Evolutionary conservation across 202 grass and related monocot genomes (phyloP).

Genomic region (Schoenoplectus tabernaemontani): DNA sequence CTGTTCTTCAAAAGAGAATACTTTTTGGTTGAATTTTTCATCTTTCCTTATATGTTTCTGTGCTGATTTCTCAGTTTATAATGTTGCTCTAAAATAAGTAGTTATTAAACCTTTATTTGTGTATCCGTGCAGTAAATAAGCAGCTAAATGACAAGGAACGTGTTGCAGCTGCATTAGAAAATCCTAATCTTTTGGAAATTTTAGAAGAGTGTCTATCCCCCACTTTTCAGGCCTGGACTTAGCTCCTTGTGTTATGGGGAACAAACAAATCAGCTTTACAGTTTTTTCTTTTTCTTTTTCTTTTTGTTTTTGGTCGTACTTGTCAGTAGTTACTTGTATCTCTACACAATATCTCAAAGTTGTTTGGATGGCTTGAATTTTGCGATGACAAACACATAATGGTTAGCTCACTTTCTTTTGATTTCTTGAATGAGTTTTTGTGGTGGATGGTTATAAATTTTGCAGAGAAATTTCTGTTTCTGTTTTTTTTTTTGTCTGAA

Average conservation of each 20-base stretch:
- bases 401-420: neutral
- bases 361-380: neutral
- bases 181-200: conserved; percentile 61
- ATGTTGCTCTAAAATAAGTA: neutral
- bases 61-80: neutral
- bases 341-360: neutral
- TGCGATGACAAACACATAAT: neutral
- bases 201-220: conserved; percentile 74
- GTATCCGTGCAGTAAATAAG: conserved; percentile 66
- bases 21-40: neutral
- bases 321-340: neutral
- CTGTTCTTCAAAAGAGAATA: neutral
- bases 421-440: neutral
- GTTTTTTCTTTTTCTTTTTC: neutral
- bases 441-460: neutral
- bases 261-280: neutral
- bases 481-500: too few relatives aligned
- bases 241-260: neutral
- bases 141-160: conserved; percentile 96
- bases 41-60: neutral
- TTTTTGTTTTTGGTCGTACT: neutral
- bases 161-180: conserved; percentile 82
- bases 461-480: neutral
- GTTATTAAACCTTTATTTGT: neutral
- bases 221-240: conserved; percentile 41